Conservation (phyloP, 352 stramenopile genomes). For the Globisporangium canariense region DNA sequence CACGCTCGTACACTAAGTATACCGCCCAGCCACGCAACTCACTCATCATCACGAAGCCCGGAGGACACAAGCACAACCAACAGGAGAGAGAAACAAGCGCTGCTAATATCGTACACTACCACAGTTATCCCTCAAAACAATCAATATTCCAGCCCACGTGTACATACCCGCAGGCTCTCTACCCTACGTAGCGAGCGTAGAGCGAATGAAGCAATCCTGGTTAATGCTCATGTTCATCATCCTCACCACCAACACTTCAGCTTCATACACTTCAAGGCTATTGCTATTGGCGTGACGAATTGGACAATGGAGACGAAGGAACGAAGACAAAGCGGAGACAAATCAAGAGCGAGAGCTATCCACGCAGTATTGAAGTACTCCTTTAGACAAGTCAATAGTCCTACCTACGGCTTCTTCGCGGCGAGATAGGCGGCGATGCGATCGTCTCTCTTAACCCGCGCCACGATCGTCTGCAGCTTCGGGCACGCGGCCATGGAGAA, state of each 20-base stretch:
- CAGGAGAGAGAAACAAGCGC: not conserved
- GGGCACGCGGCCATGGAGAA: too few species aligned
- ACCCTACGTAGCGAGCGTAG: too few species aligned
- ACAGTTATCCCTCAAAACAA: not conserved
- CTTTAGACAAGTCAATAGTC: too few species aligned
- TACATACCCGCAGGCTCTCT: not conserved
- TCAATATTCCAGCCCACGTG: not conserved
- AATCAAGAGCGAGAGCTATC: too few species aligned
- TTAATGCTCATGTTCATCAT: not conserved
- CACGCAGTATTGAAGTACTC: too few species aligned
- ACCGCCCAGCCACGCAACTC: not conserved
- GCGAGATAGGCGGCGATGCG: slow-evolving; percentile 42
- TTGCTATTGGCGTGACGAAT: too few species aligned
- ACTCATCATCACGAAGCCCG: not conserved
- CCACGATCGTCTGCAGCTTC: slow-evolving; percentile 33
- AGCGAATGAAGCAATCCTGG: too few species aligned
- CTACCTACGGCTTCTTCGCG: too few species aligned
- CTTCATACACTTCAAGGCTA: too few species aligned
- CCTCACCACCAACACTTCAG: not conserved
- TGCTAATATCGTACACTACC: not conserved
- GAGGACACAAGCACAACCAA: not conserved
- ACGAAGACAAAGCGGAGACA: too few species aligned
- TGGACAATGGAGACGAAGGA: too few species aligned
- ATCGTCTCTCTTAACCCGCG: slow-evolving; percentile 27
- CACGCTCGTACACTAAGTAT: slow-evolving; percentile 2